These are phyloP conservation scores for Globisporangium megalacanthum DNA, from an alignment of 352 stramenopile species.

Conservation along the genomic window DNA sequence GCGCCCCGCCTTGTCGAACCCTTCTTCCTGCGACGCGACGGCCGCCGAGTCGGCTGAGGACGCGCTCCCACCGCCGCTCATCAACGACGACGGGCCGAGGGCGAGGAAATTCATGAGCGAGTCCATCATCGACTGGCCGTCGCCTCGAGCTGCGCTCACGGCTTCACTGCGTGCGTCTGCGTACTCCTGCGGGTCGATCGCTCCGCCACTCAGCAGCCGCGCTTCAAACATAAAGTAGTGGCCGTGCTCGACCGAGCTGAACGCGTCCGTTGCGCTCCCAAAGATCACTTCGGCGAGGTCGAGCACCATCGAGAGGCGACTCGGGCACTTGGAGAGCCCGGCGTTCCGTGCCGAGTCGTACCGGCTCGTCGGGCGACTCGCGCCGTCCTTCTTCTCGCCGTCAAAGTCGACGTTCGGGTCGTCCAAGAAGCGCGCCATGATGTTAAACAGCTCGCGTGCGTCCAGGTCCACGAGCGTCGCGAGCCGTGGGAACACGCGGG, in stretches of 20 bases:
- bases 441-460: slow-evolving; percentile 76
- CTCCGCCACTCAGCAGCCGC: slow-evolving; percentile 73
- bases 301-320: slow-evolving; percentile 77
- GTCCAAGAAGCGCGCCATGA: slow-evolving; percentile 76
- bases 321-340: slow-evolving; percentile 69
- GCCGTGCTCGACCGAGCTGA: slow-evolving; percentile 79
- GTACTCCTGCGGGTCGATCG: slow-evolving; percentile 81
- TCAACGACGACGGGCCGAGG: slow-evolving; percentile 60
- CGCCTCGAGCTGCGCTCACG: slow-evolving; percentile 36
- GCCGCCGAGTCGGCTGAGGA: slow-evolving; percentile 13
- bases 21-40: slow-evolving; percentile 71
- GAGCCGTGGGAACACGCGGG: slow-evolving; percentile 75
- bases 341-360: slow-evolving; percentile 77
- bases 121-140: slow-evolving; percentile 75
- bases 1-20: slow-evolving; percentile 76
- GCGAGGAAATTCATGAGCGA: slow-evolving; percentile 87
- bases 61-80: slow-evolving; percentile 21
- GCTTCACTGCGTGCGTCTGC: slow-evolving; percentile 57
- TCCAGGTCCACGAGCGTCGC: slow-evolving; percentile 73
- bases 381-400: slow-evolving; percentile 57
- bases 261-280: slow-evolving; percentile 33
- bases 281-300: slow-evolving; percentile 82
- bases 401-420: slow-evolving; percentile 83
- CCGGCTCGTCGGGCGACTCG: slow-evolving; percentile 44
- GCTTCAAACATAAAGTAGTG: slow-evolving; percentile 90